A percentile compares a stretch with the other conserved stretches of the same genome.
phyloP scores from a whole-genome alignment of 2,329 filamentous ascomycete genomes.

The Magnaporthiopsis incrustans region DNA sequence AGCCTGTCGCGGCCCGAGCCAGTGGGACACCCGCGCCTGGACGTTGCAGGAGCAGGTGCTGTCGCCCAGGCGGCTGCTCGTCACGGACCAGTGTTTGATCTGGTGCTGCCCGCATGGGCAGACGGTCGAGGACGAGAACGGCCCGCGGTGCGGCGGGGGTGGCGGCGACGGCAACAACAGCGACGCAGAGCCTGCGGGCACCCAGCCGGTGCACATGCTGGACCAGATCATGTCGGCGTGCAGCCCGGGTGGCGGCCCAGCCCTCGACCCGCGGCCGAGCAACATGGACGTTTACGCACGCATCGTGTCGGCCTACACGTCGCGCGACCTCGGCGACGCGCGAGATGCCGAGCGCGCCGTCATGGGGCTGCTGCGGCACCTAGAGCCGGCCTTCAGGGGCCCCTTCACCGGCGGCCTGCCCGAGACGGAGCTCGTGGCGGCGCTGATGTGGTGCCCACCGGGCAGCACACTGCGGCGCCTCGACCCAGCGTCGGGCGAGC shows the following conservation, averaged over 20 bases:
- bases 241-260: background rate
- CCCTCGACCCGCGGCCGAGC: background rate
- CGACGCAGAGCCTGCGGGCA: conserved; percentile 11
- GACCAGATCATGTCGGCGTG: conserved; percentile 18
- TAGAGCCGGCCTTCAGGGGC: conserved; percentile 16
- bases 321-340: conserved; percentile 17
- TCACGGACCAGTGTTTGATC: conserved; percentile 5
- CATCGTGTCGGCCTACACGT: conserved; percentile 17
- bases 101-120: conserved; percentile 6
- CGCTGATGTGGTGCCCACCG: conserved; percentile 24
- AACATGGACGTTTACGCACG: conserved; percentile 5
- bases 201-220: conserved; percentile 14
- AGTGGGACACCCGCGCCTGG: conserved; percentile 3
- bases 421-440: conserved; percentile 25
- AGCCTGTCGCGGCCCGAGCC: background rate
- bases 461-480: background rate
- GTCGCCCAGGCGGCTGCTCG: background rate
- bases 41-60: conserved; percentile 6
- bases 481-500: background rate
- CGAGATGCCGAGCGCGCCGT: conserved; percentile 26
- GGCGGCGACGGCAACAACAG: background rate
- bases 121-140: conserved; percentile 3
- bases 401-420: conserved; percentile 23
- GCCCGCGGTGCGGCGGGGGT: background rate
- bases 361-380: conserved; percentile 21